phyloP scores from a whole-genome alignment of 2,329 filamentous ascomycete species.

The Cadophora sp. region DNA sequence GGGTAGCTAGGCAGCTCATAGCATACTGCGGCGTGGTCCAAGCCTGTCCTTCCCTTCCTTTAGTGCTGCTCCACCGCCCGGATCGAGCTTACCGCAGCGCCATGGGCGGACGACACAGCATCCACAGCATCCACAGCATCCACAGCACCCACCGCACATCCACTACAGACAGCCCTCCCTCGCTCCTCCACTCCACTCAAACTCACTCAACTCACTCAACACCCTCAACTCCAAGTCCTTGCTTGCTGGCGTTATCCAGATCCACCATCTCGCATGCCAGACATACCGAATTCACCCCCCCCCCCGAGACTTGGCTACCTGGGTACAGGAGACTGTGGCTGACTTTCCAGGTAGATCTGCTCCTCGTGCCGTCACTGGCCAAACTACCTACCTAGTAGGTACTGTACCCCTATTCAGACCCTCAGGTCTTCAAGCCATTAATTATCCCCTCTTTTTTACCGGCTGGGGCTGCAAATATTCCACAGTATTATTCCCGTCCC shows the following conservation, averaged over 20 bases:
- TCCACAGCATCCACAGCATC: too few species aligned
- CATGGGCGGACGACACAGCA: too few species aligned
- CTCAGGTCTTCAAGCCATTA: too few species aligned
- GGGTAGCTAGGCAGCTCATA: slow-evolving; percentile 5
- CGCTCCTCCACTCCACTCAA: neutral
- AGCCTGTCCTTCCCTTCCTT: neutral
- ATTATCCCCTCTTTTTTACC: neutral
- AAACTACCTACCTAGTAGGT: too few species aligned
- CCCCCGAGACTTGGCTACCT: too few species aligned
- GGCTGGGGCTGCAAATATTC: neutral
- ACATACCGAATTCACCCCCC: neutral
- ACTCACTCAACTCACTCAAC: neutral
- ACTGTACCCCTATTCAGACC: too few species aligned
- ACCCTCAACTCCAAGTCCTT: neutral
- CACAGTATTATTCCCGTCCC: neutral
- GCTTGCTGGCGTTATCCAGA: neutral
- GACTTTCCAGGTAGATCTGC: too few species aligned
- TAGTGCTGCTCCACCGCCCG: neutral
- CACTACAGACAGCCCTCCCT: too few species aligned
- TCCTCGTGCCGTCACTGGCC: too few species aligned
- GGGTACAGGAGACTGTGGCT: too few species aligned
- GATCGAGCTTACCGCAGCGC: neutral
- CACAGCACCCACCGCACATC: too few species aligned
- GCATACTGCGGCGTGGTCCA: neutral
- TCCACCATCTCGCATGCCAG: neutral